A percentile compares a stretch with the other conserved stretches of the same genome.
phyloP scores from a whole-genome alignment of 305 asterid genomes.

The Plantago lanceolata region DNA sequence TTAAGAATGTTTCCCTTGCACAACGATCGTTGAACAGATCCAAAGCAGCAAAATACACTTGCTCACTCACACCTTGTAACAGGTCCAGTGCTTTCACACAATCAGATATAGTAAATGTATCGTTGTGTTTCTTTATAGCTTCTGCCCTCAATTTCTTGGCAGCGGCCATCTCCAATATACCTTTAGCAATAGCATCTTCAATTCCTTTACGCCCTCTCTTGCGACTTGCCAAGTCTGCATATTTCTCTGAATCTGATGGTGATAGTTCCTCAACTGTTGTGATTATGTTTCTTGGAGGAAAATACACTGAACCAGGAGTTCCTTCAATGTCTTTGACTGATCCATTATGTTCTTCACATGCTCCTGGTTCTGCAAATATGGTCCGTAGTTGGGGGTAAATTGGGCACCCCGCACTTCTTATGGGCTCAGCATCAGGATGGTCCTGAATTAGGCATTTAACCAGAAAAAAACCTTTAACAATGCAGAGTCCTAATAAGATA shows the following conservation, averaged over 20 bases:
- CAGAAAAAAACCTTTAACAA: not conserved
- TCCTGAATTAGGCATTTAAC: conserved; percentile 41
- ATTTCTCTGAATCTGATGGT: conserved; percentile 58
- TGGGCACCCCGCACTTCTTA: conserved; percentile 57
- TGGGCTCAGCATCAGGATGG: conserved; percentile 70
- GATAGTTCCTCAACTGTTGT: conserved; percentile 41
- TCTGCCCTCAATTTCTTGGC: conserved; percentile 59
- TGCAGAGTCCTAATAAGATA: not conserved
- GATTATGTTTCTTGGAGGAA: conserved; percentile 29
- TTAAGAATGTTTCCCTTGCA: conserved; percentile 66
- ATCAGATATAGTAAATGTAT: conserved; percentile 46
- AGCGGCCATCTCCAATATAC: conserved; percentile 72
- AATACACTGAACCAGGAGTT: conserved; percentile 21
- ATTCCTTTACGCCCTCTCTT: conserved; percentile 58
- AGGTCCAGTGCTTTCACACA: conserved; percentile 65
- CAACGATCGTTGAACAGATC: conserved; percentile 57
- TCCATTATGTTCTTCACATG: conserved; percentile 33
- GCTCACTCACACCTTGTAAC: conserved; percentile 50
- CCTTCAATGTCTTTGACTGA: conserved; percentile 33
- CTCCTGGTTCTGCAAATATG: conserved; percentile 46
- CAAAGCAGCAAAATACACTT: conserved; percentile 56
- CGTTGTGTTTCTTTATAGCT: conserved; percentile 42
- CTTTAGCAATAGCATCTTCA: conserved; percentile 62
- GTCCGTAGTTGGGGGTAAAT: conserved; percentile 49
- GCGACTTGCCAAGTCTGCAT: conserved; percentile 34